These are phyloP conservation scores for Vanderwaltozyma yarrowii DNA, from an alignment of 805 yeast species.

Conservation along the genomic window DNA sequence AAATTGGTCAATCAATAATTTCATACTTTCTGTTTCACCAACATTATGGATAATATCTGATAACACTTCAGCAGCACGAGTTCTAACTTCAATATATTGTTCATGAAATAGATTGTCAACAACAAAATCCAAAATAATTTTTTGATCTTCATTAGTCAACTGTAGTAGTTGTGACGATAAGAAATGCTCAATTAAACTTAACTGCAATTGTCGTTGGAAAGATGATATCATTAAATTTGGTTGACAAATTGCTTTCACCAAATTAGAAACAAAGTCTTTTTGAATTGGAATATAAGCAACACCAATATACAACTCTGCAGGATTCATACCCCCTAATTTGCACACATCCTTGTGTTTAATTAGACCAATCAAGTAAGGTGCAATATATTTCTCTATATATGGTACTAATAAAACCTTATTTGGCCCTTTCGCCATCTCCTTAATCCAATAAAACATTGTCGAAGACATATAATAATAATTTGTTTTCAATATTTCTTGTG, in stretches of 20 bases:
- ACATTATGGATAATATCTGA: conserved; percentile 69
- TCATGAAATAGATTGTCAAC: conserved; percentile 43
- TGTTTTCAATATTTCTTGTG: conserved; percentile 50
- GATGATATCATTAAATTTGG: conserved; percentile 33
- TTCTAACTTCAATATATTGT: conserved; percentile 64
- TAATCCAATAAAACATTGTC: conserved; percentile 53
- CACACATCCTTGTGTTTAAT: conserved; percentile 71
- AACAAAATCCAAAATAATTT: conserved; percentile 41
- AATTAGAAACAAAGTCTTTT: conserved; percentile 31
- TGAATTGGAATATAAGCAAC: conserved; percentile 42
- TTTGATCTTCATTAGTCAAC: conserved; percentile 39
- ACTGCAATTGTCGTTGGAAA: conserved; percentile 54
- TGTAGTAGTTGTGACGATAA: conserved; percentile 58
- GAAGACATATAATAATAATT: conserved; percentile 54
- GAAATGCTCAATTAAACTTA: conserved; percentile 62
- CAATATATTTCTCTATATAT: conserved; percentile 39
- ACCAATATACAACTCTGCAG: conserved; percentile 36
- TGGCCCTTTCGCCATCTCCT: conserved; percentile 43
- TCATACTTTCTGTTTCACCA: conserved; percentile 33
- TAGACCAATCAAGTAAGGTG: conserved; percentile 61
- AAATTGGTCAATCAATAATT: conserved; percentile 34
- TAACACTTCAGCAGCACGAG: conserved; percentile 59
- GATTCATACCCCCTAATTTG: conserved; percentile 51
- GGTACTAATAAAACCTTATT: conserved; percentile 44
- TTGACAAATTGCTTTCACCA: conserved; percentile 38